Percentiles rank a stretch among this genome's conserved stretches.
These are phyloP conservation scores for Daldinia childiae DNA, from an alignment of 495 filamentous ascomycete genomes.

Conservation along the genomic window DNA sequence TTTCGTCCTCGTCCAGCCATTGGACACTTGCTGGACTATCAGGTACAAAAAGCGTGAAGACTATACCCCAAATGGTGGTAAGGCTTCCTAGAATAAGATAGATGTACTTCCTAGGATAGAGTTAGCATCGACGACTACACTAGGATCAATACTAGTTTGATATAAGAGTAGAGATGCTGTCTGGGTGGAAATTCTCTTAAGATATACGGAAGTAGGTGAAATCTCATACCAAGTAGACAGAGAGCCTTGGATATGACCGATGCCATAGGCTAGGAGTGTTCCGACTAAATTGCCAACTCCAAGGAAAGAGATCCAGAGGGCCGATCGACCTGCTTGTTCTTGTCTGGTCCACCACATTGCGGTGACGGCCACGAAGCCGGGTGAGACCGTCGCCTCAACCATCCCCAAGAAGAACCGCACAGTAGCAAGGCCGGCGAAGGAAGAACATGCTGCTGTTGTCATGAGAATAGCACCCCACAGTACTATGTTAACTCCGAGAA, in stretches of 20 bases:
- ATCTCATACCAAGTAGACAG: constrained; percentile 47
- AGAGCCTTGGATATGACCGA: constrained; percentile 36
- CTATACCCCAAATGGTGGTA: constrained; percentile 60
- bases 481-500: constrained; percentile 44
- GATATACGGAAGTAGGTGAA: neutral
- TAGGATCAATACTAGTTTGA: neutral
- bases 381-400: constrained; percentile 37
- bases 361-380: constrained; percentile 39
- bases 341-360: constrained; percentile 42
- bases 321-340: constrained; percentile 46
- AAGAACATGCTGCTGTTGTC: constrained; percentile 40
- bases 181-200: neutral
- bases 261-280: constrained; percentile 38
- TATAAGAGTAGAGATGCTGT: neutral
- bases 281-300: constrained; percentile 49
- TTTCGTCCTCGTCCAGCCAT: constrained; percentile 46
- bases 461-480: constrained; percentile 36
- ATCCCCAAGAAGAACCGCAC: constrained; percentile 38
- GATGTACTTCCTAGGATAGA: constrained; percentile 45
- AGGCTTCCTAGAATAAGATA: constrained; percentile 57
- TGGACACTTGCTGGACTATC: constrained; percentile 58
- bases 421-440: constrained; percentile 34
- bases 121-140: neutral
- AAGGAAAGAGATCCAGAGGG: constrained; percentile 56
- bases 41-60: constrained; percentile 63